Percentiles rank a stretch among this genome's conserved stretches.
Evolutionary conservation across 768 basidiomycete genomes (phyloP).

Genomic region (Pulveroboletus sp.): DNA sequence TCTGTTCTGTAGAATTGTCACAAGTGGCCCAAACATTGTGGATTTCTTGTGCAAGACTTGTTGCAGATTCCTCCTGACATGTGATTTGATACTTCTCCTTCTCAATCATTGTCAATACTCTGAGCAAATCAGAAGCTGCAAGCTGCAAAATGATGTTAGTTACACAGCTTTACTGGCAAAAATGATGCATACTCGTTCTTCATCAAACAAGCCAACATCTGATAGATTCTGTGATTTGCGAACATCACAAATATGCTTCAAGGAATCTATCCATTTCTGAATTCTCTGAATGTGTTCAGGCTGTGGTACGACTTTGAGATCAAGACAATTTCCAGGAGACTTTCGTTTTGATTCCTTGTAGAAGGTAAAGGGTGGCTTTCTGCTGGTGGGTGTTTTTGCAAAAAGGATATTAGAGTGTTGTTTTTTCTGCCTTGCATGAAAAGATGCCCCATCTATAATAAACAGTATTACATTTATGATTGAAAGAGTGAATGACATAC

Average conservation of each 20-base stretch:
- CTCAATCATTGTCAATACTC: constrained; percentile 21
- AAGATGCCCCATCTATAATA: background rate
- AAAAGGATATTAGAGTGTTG: background rate
- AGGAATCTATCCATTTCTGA: constrained; percentile 11
- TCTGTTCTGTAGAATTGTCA: background rate
- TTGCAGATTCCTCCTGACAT: constrained; percentile 7
- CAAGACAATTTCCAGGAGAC: too few relatives aligned
- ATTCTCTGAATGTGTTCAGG: background rate
- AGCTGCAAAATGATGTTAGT: constrained; percentile 9
- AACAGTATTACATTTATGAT: background rate
- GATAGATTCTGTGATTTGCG: background rate
- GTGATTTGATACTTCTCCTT: constrained; percentile 20
- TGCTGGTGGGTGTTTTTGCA: background rate
- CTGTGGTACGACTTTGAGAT: background rate
- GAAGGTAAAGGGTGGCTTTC: background rate
- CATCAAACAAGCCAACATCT: constrained; percentile 16
- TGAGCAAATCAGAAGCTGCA: constrained; percentile 13
- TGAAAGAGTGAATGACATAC: background rate
- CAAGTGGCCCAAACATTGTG: background rate
- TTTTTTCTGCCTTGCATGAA: background rate
- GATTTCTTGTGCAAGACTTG: constrained; percentile 12
- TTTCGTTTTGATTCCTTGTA: background rate
- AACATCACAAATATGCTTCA: constrained; percentile 3
- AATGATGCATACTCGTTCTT: constrained; percentile 11
- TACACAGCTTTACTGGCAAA: fast-evolving